These are phyloP conservation scores for Ilyonectria destructans DNA, from an alignment of 2,329 filamentous ascomycete species.

Conservation along the genomic window DNA sequence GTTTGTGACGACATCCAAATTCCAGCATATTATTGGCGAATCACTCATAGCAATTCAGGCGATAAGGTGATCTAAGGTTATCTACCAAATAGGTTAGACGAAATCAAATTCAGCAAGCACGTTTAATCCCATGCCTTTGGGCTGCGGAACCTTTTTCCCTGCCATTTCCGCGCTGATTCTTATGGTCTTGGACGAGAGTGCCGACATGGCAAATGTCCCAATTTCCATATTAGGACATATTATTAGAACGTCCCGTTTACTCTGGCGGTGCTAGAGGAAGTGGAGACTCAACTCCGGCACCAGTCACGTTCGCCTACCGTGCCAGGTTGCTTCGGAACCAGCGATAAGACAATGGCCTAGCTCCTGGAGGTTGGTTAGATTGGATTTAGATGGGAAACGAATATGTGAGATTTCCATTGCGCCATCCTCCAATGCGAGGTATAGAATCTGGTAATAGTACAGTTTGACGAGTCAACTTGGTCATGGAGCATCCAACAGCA, in stretches of 20 bases:
- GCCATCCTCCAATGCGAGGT: too few relatives aligned
- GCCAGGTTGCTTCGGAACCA: too few relatives aligned
- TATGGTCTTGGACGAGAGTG: not conserved
- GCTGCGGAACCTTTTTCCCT: too few relatives aligned
- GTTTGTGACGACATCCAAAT: conserved; percentile 8
- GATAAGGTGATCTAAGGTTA: not conserved
- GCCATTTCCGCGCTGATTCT: not conserved
- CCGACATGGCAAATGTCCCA: not conserved
- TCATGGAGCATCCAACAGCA: too few relatives aligned
- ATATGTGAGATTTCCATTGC: too few relatives aligned
- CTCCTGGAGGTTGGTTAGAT: too few relatives aligned
- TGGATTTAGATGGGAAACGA: too few relatives aligned
- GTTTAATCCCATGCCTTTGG: not conserved
- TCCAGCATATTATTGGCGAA: conserved; percentile 16
- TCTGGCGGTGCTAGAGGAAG: conserved; percentile 15
- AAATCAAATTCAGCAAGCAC: not conserved
- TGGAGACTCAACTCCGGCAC: too few relatives aligned
- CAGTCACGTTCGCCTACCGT: too few relatives aligned
- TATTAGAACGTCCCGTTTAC: not conserved
- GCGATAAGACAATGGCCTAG: too few relatives aligned
- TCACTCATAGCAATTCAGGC: conserved; percentile 12
- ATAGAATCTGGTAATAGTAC: too few relatives aligned
- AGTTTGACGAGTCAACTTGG: too few relatives aligned
- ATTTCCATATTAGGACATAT: conserved; percentile 13
- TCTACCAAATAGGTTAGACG: not conserved